These are phyloP conservation scores for Phylloporus arenicola DNA, from an alignment of 768 basidiomycete genomes.

Conservation along the genomic window DNA sequence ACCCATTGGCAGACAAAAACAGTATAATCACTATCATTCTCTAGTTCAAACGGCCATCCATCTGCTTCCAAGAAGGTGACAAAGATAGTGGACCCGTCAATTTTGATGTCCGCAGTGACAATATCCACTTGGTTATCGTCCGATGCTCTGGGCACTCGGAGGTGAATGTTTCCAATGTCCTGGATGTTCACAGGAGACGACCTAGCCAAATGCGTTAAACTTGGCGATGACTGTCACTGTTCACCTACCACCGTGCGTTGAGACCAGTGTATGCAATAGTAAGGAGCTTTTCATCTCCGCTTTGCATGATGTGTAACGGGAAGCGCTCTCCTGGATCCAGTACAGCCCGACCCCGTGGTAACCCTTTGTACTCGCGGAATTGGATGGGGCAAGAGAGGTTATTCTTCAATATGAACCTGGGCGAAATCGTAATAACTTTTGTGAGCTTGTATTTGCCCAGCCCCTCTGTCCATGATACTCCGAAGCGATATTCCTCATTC, in stretches of 20 bases:
- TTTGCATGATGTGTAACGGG: constrained; percentile 61
- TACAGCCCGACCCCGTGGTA: constrained; percentile 53
- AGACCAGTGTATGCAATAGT: constrained; percentile 84
- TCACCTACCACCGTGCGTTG: constrained; percentile 69
- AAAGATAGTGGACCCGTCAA: constrained; percentile 87
- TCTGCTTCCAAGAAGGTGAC: constrained; percentile 62
- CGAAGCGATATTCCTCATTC: constrained; percentile 69
- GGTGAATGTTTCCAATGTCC: constrained; percentile 79
- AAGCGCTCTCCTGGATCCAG: constrained; percentile 65
- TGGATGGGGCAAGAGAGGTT: constrained; percentile 60
- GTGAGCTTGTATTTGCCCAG: constrained; percentile 96
- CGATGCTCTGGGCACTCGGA: constrained; percentile 53
- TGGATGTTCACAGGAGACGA: constrained; percentile 89
- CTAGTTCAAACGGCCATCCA: constrained; percentile 84
- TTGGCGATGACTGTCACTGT: not conserved
- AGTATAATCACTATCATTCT: constrained; percentile 77
- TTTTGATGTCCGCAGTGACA: constrained; percentile 69
- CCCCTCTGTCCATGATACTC: constrained; percentile 89
- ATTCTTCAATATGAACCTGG: constrained; percentile 89
- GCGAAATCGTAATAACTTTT: constrained; percentile 87
- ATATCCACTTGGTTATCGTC: constrained; percentile 43
- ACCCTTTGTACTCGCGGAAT: constrained; percentile 80
- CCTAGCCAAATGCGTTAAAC: constrained; percentile 41
- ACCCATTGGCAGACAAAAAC: constrained; percentile 76
- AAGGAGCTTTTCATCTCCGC: constrained; percentile 66